These are phyloP conservation scores for Debaryomyces tyrocola DNA, from an alignment of 805 yeast genomes.

Conservation along the genomic window DNA sequence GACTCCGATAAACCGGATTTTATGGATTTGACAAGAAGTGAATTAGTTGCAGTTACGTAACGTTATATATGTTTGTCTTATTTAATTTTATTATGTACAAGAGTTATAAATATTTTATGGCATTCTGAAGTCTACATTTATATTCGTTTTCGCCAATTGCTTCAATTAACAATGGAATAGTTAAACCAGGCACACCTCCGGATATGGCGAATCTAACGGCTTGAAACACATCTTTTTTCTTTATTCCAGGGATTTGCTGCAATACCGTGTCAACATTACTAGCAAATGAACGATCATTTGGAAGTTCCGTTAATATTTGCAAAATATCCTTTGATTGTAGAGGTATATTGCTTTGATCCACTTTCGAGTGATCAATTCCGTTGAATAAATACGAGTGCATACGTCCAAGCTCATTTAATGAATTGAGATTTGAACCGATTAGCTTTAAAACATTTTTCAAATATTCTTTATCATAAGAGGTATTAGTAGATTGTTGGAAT, in stretches of 20 bases:
- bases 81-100: conserved; percentile 3
- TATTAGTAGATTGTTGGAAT: conserved; percentile 12
- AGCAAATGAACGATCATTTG: conserved; percentile 9
- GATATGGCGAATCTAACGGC: conserved; percentile 66
- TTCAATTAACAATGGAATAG: conserved; percentile 56
- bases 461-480: conserved; percentile 10
- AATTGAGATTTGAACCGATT: conserved; percentile 51
- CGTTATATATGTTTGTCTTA: neutral
- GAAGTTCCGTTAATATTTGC: conserved; percentile 11
- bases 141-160: conserved; percentile 51
- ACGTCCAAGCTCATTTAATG: conserved; percentile 50
- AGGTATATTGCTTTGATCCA: conserved; percentile 9
- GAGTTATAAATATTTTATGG: conserved; percentile 7
- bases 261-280: conserved; percentile 9
- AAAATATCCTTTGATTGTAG: conserved; percentile 14
- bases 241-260: conserved; percentile 4
- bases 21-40: conserved; percentile 28
- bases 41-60: neutral
- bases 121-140: conserved; percentile 20
- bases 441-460: conserved; percentile 40
- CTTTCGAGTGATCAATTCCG: conserved; percentile 26
- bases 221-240: conserved; percentile 51
- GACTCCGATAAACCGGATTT: conserved; percentile 19
- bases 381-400: conserved; percentile 51
- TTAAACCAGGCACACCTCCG: conserved; percentile 70